Percentiles rank a stretch among this genome's conserved stretches.
Conservation (phyloP, 768 basidiomycete genomes). For the Naematelia aurantialba region DNA sequence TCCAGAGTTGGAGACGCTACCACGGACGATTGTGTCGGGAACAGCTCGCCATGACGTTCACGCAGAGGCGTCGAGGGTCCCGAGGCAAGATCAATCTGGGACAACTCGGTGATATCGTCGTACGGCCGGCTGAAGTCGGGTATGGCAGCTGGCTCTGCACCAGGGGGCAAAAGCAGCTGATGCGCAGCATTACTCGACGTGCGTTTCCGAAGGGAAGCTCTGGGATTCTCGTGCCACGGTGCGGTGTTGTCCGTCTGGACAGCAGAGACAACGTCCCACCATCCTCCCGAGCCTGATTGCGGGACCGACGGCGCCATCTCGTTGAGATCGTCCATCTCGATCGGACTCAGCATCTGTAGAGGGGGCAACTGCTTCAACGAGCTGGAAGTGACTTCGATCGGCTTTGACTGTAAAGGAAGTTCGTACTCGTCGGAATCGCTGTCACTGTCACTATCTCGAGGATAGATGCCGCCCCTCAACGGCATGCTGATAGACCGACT, state of each 20-base stretch:
- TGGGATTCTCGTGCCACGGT: slow-evolving; percentile 26
- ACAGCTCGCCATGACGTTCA: not conserved
- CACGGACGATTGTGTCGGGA: not conserved
- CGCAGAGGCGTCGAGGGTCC: not conserved
- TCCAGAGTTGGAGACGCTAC: not conserved
- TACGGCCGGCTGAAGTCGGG: slow-evolving; percentile 19
- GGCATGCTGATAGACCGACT: slow-evolving; percentile 39
- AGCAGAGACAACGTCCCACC: slow-evolving; percentile 46
- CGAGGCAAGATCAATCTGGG: slow-evolving; percentile 12
- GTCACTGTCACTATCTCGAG: slow-evolving; percentile 15
- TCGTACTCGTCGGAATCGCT: not conserved
- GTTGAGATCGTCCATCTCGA: slow-evolving; percentile 9
- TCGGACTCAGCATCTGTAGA: slow-evolving; percentile 16
- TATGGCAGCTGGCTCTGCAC: slow-evolving; percentile 28
- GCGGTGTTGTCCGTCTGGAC: slow-evolving; percentile 24
- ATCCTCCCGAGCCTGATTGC: slow-evolving; percentile 18
- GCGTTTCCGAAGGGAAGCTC: slow-evolving; percentile 1
- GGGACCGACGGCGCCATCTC: slow-evolving; percentile 1
- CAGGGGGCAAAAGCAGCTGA: slow-evolving; percentile 25
- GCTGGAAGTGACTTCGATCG: not conserved
- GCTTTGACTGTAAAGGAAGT: not conserved
- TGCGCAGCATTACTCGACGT: slow-evolving; percentile 2
- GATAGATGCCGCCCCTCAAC: slow-evolving; percentile 18
- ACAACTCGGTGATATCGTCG: slow-evolving; percentile 7
- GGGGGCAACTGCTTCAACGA: slow-evolving; percentile 1